Base-by-base conservation (phyloP, 192 early-diverging fungal genomes). In the Physocladia obscura region DNA sequence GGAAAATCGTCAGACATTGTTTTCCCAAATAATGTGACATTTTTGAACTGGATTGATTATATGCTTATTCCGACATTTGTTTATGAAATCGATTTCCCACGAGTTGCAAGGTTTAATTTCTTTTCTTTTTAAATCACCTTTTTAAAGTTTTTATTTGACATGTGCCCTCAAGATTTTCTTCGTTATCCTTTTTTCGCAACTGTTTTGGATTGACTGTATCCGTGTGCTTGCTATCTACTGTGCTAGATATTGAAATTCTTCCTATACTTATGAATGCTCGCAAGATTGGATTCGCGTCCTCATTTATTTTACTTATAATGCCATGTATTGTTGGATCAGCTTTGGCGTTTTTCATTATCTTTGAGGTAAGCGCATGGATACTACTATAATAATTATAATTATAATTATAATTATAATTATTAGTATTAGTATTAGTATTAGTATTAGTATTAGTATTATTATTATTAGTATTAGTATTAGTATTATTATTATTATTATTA, bases 251-350 rank as follows among this genome's bases (percentile, higher is more conserved):
- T 35, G 89, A 92, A 70, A 92, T 96, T 63, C 82, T 90, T 34
- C 96, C 96, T 3, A 87, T 89, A 27, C 74, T 98, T 4, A 77
- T 80, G 38, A 81, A 82, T 30, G 81, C 92, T 29, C 74, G 79
- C 2, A 11, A 69, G 6, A 61, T 85, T 11, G 84, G 79, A 11
- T 80, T 94, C 49, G 47, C 90, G 15, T 75, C 82, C 13, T 75
- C 83, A 13, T 62, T 87, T 0, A 13, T 59, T n/a, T 1, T 36
- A 13, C 80, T 98, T 49, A 74, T 94, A 67, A 84, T 93, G 37
- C 94, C 96, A 27, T 94, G 95, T 65, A 93, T 94, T 85, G 83
- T 93, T 26, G 88, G 89, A 76, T 98, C 92, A 79, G 74, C 96
- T 29, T 78, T 98, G 49, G 84, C 94, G 49, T 98, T 98, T 69